A percentile compares a stretch with the other conserved stretches of the same genome.
phyloP scores from a whole-genome alignment of 768 basidiomycete genomes.

The Tricholoma matsutake region DNA sequence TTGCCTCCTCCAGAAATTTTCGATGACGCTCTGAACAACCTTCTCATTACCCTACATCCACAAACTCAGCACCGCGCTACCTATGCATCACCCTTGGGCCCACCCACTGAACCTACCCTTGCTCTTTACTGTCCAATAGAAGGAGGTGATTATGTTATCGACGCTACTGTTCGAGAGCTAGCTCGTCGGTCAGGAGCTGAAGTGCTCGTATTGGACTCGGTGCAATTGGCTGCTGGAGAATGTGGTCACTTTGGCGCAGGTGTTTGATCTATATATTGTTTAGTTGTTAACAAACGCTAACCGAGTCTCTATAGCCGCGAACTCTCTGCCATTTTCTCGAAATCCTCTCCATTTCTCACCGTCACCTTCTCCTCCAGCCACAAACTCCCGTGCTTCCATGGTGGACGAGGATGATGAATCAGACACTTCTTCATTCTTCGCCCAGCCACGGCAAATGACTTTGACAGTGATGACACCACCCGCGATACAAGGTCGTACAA shows the following conservation, averaged over 20 bases:
- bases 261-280: conserved; percentile 18
- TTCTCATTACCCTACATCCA: conserved; percentile 76
- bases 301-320: conserved; percentile 51
- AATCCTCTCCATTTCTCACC: conserved; percentile 74
- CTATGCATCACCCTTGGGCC: conserved; percentile 50
- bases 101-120: conserved; percentile 74
- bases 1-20: conserved; percentile 76
- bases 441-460: conserved; percentile 38
- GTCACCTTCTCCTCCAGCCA: conserved; percentile 22
- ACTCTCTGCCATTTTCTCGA: conserved; percentile 58
- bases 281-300: not conserved
- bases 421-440: conserved; percentile 31
- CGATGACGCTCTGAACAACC: conserved; percentile 70
- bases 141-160: conserved; percentile 82
- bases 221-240: conserved; percentile 85
- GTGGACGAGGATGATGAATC: conserved; percentile 46
- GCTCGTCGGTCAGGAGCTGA: conserved; percentile 74
- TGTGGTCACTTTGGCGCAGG: conserved; percentile 84
- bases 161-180: conserved; percentile 74
- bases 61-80: conserved; percentile 75
- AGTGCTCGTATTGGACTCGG: conserved; percentile 79
- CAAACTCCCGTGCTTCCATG: conserved; percentile 25
- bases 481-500: conserved; percentile 34
- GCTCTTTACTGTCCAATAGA: conserved; percentile 82
- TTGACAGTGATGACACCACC: conserved; percentile 40